Evolutionary conservation across 2,329 filamentous ascomycete species (phyloP).

Genomic region (Penicillium brevicompactum): DNA sequence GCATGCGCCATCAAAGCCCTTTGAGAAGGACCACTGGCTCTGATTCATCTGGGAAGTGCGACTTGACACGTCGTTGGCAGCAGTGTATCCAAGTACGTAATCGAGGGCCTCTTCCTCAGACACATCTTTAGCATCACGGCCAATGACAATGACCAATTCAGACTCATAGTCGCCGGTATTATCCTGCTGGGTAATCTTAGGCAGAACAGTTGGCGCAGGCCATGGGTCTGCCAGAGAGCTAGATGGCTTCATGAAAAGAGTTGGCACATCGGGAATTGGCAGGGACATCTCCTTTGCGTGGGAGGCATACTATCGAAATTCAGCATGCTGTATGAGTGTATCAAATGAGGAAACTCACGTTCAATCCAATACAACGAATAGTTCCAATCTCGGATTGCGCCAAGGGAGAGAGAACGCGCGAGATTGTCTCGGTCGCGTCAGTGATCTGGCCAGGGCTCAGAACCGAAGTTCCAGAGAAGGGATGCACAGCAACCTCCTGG

Average conservation of each 20-base stretch:
- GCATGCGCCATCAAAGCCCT: constrained; percentile 61
- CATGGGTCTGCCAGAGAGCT: constrained; percentile 59
- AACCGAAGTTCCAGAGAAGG: constrained; percentile 62
- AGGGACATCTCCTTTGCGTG: constrained; percentile 57
- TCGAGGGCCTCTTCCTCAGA: constrained; percentile 58
- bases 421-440: constrained; percentile 38
- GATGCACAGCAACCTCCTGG: constrained; percentile 57
- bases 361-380: constrained; percentile 62
- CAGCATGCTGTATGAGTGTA: background rate
- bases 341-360: constrained; percentile 38
- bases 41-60: constrained; percentile 58
- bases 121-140: constrained; percentile 57
- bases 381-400: constrained; percentile 55
- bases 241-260: constrained; percentile 61
- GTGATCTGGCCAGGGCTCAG: constrained; percentile 57
- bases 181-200: constrained; percentile 55
- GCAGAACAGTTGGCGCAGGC: constrained; percentile 53
- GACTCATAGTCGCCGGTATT: constrained; percentile 63
- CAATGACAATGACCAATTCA: constrained; percentile 61
- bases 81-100: constrained; percentile 66
- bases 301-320: constrained; percentile 45
- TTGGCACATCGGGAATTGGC: constrained; percentile 56
- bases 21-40: constrained; percentile 61
- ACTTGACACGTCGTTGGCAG: constrained; percentile 65
- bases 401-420: constrained; percentile 55